These are phyloP conservation scores for Ilex aquifolium DNA, from an alignment of 257 asterid genomes.

Conservation along the genomic window DNA sequence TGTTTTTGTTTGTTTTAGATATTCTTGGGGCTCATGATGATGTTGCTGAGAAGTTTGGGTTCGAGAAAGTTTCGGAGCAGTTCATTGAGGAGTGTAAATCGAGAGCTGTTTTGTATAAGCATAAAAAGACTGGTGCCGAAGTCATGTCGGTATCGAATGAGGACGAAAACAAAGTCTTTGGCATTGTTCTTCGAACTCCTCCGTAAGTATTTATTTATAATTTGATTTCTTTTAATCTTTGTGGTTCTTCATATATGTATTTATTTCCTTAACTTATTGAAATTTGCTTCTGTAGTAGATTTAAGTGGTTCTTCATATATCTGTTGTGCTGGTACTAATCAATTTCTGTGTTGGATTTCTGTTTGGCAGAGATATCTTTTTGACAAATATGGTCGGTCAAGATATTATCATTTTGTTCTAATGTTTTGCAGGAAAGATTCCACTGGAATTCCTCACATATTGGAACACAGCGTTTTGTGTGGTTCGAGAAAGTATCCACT, in stretches of 20 bases:
- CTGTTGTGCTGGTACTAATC: no score
- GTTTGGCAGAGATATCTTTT: not conserved
- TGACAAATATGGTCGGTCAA: constrained; percentile 3
- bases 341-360: not conserved
- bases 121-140: constrained; percentile 94
- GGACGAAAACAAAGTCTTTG: constrained; percentile 94
- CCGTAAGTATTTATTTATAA: constrained; percentile 49
- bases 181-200: constrained; percentile 91
- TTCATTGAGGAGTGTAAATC: constrained; percentile 94
- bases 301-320: no score
- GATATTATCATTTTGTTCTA: not conserved
- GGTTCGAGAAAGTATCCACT: constrained; percentile 97
- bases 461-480: constrained; percentile 94
- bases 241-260: no score
- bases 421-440: constrained; percentile 85
- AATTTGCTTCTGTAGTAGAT: no score
- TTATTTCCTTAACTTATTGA: no score
- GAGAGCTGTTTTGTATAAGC: constrained; percentile 82
- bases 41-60: constrained; percentile 78
- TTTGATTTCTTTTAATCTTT: not conserved
- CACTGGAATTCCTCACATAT: constrained; percentile 94
- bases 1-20: constrained; percentile 21
- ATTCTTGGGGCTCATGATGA: constrained; percentile 68
- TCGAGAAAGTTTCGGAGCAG: constrained; percentile 82
- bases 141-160: constrained; percentile 90